Base-by-base conservation (phyloP, 306 rosid genomes). In the Vigna trinervia region DNA sequence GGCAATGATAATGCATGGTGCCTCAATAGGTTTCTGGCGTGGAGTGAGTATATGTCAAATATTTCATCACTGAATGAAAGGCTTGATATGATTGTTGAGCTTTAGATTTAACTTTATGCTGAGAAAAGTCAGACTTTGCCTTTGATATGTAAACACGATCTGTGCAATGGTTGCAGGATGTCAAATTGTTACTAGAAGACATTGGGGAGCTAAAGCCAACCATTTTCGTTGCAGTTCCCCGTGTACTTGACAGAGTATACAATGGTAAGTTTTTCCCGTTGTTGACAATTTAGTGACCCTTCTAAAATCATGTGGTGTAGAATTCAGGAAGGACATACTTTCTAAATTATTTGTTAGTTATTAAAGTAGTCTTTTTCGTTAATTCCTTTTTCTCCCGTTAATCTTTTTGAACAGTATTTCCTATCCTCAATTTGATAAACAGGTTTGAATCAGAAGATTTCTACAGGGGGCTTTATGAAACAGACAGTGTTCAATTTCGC, bases 11-110 rank as follows among this genome's bases (percentile, higher is more conserved):
- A 77, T 84, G 87, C 78, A 70, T 12, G 97, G 97, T 15, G 97
- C 89, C 75, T 88, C 95, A 47, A 90, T 95, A 52, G 97, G 97
- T 64, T 95, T 92, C 83, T 95, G 98, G 97, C 94, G 90, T 77
- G 97, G 97, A 87, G 98, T 92, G 79, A 89, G 97, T 82, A 51
- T 64, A 58, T 61, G n/a, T 45, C 45, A 45, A 47, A 41, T 85
- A 28, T 34, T 78, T 57, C 74, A 58, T 74, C 10, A 62, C 45
- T 38, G 17, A 58, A 60, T 36, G 22, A 63, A 63, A 70, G 75
- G 72, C 34, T 48, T 75, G 66, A 77, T 80, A 57, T 76, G 58
- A 82, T 74, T 68, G 23, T 38, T 26, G 78, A 80, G 78, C 36
- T 48, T 67, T 47, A 19, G 46, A 9, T 45, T 73, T 77, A 48